phyloP scores from a whole-genome alignment of 192 early-diverging fungal genomes.

The Fimicolochytrium jonesii region DNA sequence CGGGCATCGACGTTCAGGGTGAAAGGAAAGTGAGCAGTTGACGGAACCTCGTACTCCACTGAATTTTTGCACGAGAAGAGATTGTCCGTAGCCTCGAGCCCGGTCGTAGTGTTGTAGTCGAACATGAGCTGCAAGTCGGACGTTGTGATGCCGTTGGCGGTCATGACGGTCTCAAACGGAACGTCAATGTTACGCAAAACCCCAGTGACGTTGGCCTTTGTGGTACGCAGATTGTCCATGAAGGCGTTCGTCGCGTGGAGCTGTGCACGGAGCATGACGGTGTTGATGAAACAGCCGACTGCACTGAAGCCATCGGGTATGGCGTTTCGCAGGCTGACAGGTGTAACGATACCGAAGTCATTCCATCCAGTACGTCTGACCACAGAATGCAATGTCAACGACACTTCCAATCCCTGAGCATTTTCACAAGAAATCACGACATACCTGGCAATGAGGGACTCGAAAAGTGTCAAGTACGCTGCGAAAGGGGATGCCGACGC shows the following conservation, averaged over 20 bases:
- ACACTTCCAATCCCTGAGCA: too few species aligned
- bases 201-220: background rate
- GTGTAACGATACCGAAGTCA: conserved; percentile 5
- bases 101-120: background rate
- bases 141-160: background rate
- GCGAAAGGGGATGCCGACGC: background rate
- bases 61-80: background rate
- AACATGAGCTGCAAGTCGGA: background rate
- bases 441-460: conserved; percentile 1
- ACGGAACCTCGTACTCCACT: background rate
- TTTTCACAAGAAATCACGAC: background rate
- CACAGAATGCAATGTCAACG: background rate
- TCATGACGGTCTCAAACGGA: conserved; percentile 14
- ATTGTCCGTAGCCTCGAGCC: background rate
- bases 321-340: background rate
- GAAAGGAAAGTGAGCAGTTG: background rate
- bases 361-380: background rate
- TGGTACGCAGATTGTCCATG: background rate
- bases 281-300: conserved; percentile 12
- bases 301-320: background rate
- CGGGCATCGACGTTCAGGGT: background rate
- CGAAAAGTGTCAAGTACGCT: conserved; percentile 3
- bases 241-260: background rate
- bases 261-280: background rate
- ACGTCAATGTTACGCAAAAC: conserved; percentile 7